Percentiles rank a stretch among this genome's conserved stretches.
Conservation (phyloP, 176 grass and related monocot species). For the Juncus inflexus region DNA sequence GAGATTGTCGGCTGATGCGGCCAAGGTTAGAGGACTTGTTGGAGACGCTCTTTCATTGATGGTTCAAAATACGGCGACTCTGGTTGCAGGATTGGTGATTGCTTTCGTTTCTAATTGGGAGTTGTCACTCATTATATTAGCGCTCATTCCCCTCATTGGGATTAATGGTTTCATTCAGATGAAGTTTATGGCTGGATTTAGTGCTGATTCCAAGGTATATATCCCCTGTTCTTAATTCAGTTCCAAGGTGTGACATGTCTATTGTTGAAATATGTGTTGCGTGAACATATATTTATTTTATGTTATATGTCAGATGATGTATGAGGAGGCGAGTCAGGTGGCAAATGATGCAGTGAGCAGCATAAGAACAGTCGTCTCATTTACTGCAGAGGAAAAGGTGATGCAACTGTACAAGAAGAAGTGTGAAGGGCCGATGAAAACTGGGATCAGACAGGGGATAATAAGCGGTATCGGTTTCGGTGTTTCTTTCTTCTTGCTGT, state of each 20-base stretch:
- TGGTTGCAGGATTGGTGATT: slow-evolving; percentile 74
- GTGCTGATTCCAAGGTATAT: slow-evolving; percentile 79
- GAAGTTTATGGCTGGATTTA: slow-evolving; percentile 87
- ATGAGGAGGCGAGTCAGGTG: slow-evolving; percentile 89
- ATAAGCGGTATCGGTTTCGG: slow-evolving; percentile 88
- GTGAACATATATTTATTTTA: slow-evolving; percentile 22
- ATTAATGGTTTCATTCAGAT: slow-evolving; percentile 89
- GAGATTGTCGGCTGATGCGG: slow-evolving; percentile 76
- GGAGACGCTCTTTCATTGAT: slow-evolving; percentile 74
- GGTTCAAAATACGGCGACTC: slow-evolving; percentile 78
- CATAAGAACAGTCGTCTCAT: slow-evolving; percentile 85
- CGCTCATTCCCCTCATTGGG: slow-evolving; percentile 80
- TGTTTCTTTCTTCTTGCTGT: slow-evolving; percentile 91
- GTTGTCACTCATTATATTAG: slow-evolving; percentile 73
- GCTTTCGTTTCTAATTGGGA: slow-evolving; percentile 79
- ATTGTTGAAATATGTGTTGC: neutral
- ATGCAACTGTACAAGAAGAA: slow-evolving; percentile 88
- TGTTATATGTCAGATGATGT: slow-evolving; percentile 64
- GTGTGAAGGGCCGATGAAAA: slow-evolving; percentile 64
- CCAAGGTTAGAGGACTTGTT: slow-evolving; percentile 73
- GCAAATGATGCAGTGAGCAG: slow-evolving; percentile 88
- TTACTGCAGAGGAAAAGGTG: slow-evolving; percentile 81
- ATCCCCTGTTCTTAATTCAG: neutral
- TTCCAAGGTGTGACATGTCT: neutral
- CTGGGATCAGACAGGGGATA: slow-evolving; percentile 75